Percentiles rank a stretch among this genome's conserved stretches.
phyloP scores from a whole-genome alignment of 2,329 filamentous ascomycete species.

The Fusarium pseudonygamai region DNA sequence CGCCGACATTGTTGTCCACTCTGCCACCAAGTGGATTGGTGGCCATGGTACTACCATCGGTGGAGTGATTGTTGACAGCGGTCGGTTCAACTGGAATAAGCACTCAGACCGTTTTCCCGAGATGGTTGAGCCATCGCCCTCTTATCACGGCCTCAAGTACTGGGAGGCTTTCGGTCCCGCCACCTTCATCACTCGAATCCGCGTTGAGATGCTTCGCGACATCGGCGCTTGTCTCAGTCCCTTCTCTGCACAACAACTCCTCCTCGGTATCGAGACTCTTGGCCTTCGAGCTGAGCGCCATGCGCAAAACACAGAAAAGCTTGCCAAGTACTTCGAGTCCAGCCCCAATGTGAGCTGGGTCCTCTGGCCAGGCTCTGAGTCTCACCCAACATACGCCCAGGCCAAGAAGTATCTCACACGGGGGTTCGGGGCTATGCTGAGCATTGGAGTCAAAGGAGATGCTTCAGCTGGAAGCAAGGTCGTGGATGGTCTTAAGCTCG shows the following conservation, averaged over 20 bases:
- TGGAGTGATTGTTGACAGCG: conserved; percentile 85
- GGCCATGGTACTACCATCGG: conserved; percentile 93
- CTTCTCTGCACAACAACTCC: conserved; percentile 90
- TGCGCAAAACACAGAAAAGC: conserved; percentile 80
- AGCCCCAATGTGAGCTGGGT: conserved; percentile 92
- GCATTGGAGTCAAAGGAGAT: conserved; percentile 92
- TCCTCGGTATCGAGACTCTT: conserved; percentile 90
- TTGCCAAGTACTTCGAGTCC: conserved; percentile 85
- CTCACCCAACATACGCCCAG: conserved; percentile 76
- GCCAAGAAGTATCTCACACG: conserved; percentile 88
- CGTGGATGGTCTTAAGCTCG: conserved; percentile 93
- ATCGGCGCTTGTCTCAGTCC: conserved; percentile 85
- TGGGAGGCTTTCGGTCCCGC: conserved; percentile 89
- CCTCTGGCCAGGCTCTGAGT: conserved; percentile 88
- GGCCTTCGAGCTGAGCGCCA: conserved; percentile 87
- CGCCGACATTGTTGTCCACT: conserved; percentile 93
- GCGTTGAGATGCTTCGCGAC: conserved; percentile 91
- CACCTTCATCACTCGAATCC: conserved; percentile 83
- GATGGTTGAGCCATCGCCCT: conserved; percentile 86
- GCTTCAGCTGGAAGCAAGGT: conserved; percentile 79
- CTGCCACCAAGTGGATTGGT: conserved; percentile 96
- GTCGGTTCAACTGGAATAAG: conserved; percentile 94
- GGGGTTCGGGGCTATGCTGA: conserved; percentile 90
- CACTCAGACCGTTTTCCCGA: conserved; percentile 87
- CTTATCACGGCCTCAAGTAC: conserved; percentile 94